Percentiles rank a stretch among this genome's conserved stretches.
Conservation (phyloP, 768 basidiomycete species). For the Lepiota brunneoincarnata region DNA sequence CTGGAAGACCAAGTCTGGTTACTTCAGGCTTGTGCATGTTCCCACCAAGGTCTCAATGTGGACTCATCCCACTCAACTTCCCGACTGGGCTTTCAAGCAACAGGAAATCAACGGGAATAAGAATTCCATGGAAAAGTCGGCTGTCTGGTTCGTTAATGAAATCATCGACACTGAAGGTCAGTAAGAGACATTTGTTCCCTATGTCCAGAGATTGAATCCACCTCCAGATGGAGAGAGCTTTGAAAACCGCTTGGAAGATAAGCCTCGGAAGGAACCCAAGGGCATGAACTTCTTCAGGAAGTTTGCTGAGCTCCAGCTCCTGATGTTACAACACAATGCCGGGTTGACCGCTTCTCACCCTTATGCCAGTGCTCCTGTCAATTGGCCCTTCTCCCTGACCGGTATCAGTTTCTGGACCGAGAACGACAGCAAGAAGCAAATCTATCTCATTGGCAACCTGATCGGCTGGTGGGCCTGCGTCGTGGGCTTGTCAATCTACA, state of each 20-base stretch:
- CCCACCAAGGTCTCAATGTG: conserved; percentile 91
- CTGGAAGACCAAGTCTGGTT: conserved; percentile 92
- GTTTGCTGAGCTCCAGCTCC: conserved; percentile 86
- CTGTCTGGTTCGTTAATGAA: conserved; percentile 87
- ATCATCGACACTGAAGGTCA: conserved; percentile 72
- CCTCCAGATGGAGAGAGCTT: conserved; percentile 52
- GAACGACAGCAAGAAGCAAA: conserved; percentile 80
- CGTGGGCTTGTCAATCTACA: conserved; percentile 79
- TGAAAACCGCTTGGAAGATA: conserved; percentile 44
- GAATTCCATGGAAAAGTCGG: conserved; percentile 75
- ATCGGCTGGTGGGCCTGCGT: conserved; percentile 95
- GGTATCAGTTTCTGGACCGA: conserved; percentile 99
- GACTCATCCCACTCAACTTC: conserved; percentile 83
- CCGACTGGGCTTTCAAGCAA: conserved; percentile 97
- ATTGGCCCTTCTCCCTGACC: conserved; percentile 95
- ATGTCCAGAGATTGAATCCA: conserved; percentile 9
- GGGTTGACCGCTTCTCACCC: conserved; percentile 97
- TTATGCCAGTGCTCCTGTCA: conserved; percentile 92
- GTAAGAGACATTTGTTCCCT: conserved; percentile 23
- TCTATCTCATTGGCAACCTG: conserved; percentile 94
- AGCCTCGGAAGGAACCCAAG: conserved; percentile 68
- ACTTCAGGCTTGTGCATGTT: conserved; percentile 88
- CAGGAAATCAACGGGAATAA: conserved; percentile 99
- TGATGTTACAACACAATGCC: conserved; percentile 99
- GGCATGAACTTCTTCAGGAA: conserved; percentile 91